Conservation (phyloP, 306 rosid genomes). For the Malus domestica region DNA sequence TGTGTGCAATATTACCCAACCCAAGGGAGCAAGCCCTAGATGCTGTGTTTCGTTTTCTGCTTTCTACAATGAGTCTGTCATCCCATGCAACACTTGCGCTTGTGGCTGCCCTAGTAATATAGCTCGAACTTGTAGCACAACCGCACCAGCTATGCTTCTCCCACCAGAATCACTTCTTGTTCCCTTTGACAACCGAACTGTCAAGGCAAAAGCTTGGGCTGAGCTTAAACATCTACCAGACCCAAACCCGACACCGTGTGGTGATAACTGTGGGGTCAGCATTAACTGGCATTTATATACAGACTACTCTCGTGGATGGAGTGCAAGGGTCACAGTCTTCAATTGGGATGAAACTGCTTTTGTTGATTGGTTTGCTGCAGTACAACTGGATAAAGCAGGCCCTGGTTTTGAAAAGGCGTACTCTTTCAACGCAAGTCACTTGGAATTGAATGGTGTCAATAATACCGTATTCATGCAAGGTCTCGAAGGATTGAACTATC, state of each 20-base stretch:
- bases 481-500: constrained; percentile 57
- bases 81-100: constrained; percentile 93
- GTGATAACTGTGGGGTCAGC: constrained; percentile 91
- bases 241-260: constrained; percentile 74
- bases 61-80: constrained; percentile 79
- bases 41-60: constrained; percentile 96
- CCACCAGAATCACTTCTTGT: constrained; percentile 78
- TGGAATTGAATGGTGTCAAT: constrained; percentile 44
- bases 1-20: constrained; percentile 78
- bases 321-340: constrained; percentile 80
- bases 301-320: constrained; percentile 81
- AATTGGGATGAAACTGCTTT: constrained; percentile 78
- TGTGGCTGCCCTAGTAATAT: constrained; percentile 76
- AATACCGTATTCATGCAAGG: constrained; percentile 85
- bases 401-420: constrained; percentile 86
- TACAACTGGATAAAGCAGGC: constrained; percentile 67
- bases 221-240: constrained; percentile 36
- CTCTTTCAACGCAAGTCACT: constrained; percentile 64
- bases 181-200: constrained; percentile 74
- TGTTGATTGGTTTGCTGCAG: constrained; percentile 94
- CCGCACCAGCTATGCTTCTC: constrained; percentile 77
- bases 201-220: constrained; percentile 77
- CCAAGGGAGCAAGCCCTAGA: constrained; percentile 43
- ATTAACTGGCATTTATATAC: constrained; percentile 81
- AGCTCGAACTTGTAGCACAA: constrained; percentile 53